Percentiles rank a stretch among this genome's conserved stretches.
Evolutionary conservation across 441 rosid genomes (phyloP).

Genomic region (Gossypium davidsonii): DNA sequence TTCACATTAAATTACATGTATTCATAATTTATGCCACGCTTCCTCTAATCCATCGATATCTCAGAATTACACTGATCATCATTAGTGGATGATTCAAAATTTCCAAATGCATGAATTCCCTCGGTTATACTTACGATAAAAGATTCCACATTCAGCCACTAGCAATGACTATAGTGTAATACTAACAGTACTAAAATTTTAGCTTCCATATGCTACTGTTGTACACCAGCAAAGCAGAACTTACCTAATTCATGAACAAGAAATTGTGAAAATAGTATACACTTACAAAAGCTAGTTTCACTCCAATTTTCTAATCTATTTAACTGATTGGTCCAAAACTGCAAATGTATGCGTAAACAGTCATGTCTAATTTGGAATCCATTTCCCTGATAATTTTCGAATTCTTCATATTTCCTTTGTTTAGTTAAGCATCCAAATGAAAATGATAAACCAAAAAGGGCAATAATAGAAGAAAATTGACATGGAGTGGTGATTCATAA

Average conservation of each 20-base stretch:
- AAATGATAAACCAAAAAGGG: background rate
- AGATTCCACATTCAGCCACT: background rate
- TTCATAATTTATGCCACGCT: background rate
- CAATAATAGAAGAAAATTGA: background rate
- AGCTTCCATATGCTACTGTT: background rate
- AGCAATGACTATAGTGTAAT: background rate
- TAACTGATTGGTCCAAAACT: background rate
- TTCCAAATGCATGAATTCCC: background rate
- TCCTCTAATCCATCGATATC: background rate
- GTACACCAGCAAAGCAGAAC: background rate
- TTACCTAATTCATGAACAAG: background rate
- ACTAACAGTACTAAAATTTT: background rate
- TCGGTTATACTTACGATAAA: background rate
- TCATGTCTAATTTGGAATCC: background rate
- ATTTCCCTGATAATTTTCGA: background rate
- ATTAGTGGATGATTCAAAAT: background rate
- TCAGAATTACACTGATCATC: background rate
- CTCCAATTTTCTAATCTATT: background rate
- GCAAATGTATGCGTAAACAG: background rate
- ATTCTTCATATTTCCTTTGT: background rate
- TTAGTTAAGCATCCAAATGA: background rate
- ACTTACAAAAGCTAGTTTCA: background rate
- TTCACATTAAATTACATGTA: background rate
- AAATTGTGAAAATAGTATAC: background rate
- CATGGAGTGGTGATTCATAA: background rate